Evolutionary conservation across 129 eudicot species (phyloP).

Genomic region (Tagetes patula): DNA sequence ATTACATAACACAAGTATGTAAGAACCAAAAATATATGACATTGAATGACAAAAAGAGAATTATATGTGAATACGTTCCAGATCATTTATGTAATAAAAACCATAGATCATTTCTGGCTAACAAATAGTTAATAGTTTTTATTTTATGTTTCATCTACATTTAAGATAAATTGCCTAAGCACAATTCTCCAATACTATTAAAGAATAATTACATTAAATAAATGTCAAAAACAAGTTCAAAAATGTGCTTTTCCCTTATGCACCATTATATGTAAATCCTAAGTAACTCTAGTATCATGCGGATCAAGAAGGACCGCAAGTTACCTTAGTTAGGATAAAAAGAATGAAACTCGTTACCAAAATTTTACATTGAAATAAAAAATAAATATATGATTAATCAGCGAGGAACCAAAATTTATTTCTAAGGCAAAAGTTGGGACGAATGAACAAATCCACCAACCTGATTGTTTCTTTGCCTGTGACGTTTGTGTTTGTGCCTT

Average conservation of each 20-base stretch:
- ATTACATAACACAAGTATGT: no score
- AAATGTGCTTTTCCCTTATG: not conserved
- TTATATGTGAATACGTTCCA: not conserved
- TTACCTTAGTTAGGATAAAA: not conserved
- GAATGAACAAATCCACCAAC: slow-evolving; percentile 3
- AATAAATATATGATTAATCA: not conserved
- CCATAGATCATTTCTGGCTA: not conserved
- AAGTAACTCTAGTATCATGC: not conserved
- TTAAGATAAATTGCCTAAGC: not conserved
- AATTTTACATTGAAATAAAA: not conserved
- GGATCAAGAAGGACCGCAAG: not conserved
- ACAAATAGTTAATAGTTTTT: no score
- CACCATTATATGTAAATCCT: not conserved
- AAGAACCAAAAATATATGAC: no score
- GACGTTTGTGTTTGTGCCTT: slow-evolving; percentile 6
- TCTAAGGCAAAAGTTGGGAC: not conserved
- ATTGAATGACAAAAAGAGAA: not conserved
- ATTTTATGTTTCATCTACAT: not conserved
- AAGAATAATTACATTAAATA: no score
- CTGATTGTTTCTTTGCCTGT: slow-evolving; percentile 11
- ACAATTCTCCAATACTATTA: no score
- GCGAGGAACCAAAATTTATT: not conserved
- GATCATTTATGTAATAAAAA: not conserved
- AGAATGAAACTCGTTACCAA: not conserved
- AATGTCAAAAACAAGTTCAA: not conserved